These are phyloP conservation scores for Paecilomyces variotii DNA, from an alignment of 2,329 filamentous ascomycete genomes.

Conservation along the genomic window DNA sequence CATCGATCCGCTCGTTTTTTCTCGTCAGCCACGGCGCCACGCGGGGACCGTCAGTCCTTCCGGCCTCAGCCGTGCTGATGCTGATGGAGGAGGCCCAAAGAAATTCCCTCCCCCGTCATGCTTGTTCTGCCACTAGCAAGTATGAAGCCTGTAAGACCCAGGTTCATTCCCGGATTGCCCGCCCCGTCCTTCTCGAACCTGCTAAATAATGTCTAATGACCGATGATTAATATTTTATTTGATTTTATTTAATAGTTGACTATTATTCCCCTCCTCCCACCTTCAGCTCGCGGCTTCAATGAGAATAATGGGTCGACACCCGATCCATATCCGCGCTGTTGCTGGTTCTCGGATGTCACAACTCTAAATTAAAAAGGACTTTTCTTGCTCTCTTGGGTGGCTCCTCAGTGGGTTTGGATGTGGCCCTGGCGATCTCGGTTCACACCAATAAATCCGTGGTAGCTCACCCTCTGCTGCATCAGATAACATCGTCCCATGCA, in stretches of 20 bases:
- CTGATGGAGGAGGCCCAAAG: background rate
- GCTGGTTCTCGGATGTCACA: background rate
- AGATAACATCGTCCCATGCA: background rate
- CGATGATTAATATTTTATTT: no score
- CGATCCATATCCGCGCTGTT: background rate
- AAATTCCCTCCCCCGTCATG: background rate
- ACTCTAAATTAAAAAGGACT: background rate
- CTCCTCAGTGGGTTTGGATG: background rate
- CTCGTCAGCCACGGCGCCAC: slow-evolving; percentile 1
- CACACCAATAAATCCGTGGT: background rate
- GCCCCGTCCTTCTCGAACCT: background rate
- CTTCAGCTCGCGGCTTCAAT: background rate
- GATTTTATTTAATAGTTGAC: no score
- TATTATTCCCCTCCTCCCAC: no score
- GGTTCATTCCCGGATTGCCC: background rate
- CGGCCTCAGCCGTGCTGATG: background rate
- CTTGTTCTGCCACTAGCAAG: background rate
- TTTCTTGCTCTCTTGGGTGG: background rate
- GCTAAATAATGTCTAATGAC: background rate
- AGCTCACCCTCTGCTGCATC: background rate
- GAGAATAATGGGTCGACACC: background rate
- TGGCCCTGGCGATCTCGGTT: background rate
- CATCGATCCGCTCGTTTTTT: background rate
- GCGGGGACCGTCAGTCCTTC: background rate
- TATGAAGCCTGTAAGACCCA: background rate